phyloP scores from a whole-genome alignment of 257 asterid species.

The Ilex asprella region DNA sequence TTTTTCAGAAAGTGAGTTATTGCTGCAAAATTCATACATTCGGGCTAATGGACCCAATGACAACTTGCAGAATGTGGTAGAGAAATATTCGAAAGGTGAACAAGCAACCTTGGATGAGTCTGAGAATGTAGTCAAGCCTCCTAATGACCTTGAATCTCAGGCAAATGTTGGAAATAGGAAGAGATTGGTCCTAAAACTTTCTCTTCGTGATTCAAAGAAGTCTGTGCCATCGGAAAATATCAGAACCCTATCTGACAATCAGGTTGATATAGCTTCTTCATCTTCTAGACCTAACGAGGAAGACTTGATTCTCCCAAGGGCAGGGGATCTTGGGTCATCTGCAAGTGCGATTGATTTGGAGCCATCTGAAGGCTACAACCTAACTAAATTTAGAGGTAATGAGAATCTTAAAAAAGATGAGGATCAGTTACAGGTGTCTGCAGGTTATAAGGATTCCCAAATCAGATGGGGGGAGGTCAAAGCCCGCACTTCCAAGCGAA shows the following conservation, averaged over 20 bases:
- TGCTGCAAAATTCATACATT: constrained; percentile 33
- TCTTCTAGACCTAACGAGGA: constrained; percentile 26
- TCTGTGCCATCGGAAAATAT: constrained; percentile 32
- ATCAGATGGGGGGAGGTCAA: constrained; percentile 37
- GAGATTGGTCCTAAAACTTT: constrained; percentile 60
- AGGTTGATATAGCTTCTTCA: constrained; percentile 40
- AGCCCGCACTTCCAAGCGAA: constrained; percentile 34
- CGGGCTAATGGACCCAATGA: constrained; percentile 29
- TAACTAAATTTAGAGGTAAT: constrained; percentile 22
- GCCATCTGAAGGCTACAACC: constrained; percentile 18
- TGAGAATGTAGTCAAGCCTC: constrained; percentile 28
- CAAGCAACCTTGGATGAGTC: constrained; percentile 31
- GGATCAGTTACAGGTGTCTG: constrained; percentile 21
- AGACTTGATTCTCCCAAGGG: constrained; percentile 22
- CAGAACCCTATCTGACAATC: constrained; percentile 26
- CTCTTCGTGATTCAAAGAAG: constrained; percentile 37
- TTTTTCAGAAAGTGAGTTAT: constrained; percentile 60
- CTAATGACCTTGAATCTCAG: constrained; percentile 28
- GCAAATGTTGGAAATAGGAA: constrained; percentile 45
- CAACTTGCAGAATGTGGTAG: constrained; percentile 25
- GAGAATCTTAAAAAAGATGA: constrained; percentile 25
- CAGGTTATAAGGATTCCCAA: constrained; percentile 18
- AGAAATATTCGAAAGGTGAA: constrained; percentile 23
- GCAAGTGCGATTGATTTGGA: constrained; percentile 28
- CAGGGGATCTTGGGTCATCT: constrained; percentile 34